Evolutionary conservation across 2,329 filamentous ascomycete species (phyloP), one percentile per base, ranked within the genome.

Genomic region (Venturia pyrina): DNA sequence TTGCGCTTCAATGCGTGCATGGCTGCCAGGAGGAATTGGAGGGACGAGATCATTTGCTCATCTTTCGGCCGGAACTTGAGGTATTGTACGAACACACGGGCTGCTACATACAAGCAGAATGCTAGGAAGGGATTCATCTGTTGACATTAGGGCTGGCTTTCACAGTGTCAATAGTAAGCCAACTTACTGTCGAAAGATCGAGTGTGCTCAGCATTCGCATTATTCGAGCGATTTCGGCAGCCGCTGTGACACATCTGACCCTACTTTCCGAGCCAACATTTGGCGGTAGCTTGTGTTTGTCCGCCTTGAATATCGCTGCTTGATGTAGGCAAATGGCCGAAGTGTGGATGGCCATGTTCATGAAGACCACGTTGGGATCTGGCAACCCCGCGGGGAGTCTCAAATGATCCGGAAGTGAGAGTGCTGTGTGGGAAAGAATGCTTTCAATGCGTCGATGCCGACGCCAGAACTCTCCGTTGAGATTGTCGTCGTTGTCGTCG

Each of bases 311-410:
- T 24, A 99, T 98, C 34, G 95, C 95, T 2, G 93, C 95, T 78
- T 99, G 95, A 73, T 99, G 95, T n/a, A 99, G 80, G 75, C 93
- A 98, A 65, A 99, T 98, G 1, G 91, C 92, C 0, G 93, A 96
- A 0, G 95, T 96, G 74, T 98, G 93, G 41, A 99, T 91, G 73
- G 90, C 92, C 91, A 99, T 96, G 72, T 98, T 98, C 66, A 90
- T 87, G 74, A 97, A 98, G 5, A 98, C 87, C 65, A 93, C 87
- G 69, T 97, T 98, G 3, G 92, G 84, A 72, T 93, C 89, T 19
- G 82, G 79, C 43, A 96, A 78, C 0, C 91, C 91, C 19, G 79
- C 78, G 0, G 95, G 92, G 41, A 98, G 80, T 70, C 93, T 91
- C 41, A 98, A 82, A 69, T 89, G 83, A 43, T 85, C 82, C 0